A percentile compares a stretch with the other conserved stretches of the same genome.
These are phyloP conservation scores for Citrus sinensis DNA, from an alignment of 345 rosid species.

Conservation along the genomic window DVS_A1.0 CM039163.1:22329001-22329500, in stretches of 20 bases:
- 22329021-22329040: no score
- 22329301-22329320: background rate
- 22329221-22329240: background rate
- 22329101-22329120: background rate
- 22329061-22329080: background rate
- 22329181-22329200: background rate
- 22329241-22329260: background rate
- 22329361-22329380: conserved; percentile 53
- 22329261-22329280: background rate
- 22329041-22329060: background rate
- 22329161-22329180: background rate
- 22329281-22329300: background rate
- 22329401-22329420: conserved; percentile 65
- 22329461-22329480: conserved; percentile 58
- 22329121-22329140: background rate
- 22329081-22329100: background rate
- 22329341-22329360: conserved; percentile 60
- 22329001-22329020: background rate
- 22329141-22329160: background rate
- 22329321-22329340: conserved; percentile 66
- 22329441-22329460: conserved; percentile 62
- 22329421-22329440: conserved; percentile 69
- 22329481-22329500: conserved; percentile 53
- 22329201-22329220: background rate
- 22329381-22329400: conserved; percentile 52